Conservation (phyloP, 1,284 basidiomycete genomes). For the Rhodotorula sp. region DNA sequence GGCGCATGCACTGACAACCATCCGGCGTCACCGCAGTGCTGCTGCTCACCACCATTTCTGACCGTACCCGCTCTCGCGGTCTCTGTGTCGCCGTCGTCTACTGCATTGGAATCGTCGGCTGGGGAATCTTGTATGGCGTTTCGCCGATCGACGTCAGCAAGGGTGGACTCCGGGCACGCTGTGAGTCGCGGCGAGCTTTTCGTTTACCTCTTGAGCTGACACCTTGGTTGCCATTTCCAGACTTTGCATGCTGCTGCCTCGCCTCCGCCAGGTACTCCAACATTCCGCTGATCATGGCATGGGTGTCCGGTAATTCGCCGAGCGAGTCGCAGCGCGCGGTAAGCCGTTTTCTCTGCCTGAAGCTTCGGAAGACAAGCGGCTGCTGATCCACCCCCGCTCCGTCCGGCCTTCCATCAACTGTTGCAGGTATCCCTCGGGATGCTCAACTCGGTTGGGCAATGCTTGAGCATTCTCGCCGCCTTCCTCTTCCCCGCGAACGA, state of each 20-base stretch:
- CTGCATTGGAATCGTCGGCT: constrained; percentile 51
- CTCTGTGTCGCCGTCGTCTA: constrained; percentile 50
- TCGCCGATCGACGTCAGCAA: constrained; percentile 43
- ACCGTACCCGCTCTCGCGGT: constrained; percentile 70
- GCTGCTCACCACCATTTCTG: constrained; percentile 65
- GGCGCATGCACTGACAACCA: constrained; percentile 42
- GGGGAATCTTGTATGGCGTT: constrained; percentile 50
- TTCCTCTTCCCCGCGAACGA: constrained; percentile 53
- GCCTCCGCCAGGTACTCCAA: constrained; percentile 3
- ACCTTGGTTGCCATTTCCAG: neutral
- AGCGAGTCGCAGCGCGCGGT: constrained; percentile 26
- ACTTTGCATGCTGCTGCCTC: constrained; percentile 46
- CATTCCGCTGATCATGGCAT: constrained; percentile 3
- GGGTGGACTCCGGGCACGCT: constrained; percentile 47
- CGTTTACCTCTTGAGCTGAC: neutral
- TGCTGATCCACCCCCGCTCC: neutral
- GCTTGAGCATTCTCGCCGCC: constrained; percentile 52
- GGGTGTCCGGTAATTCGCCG: neutral
- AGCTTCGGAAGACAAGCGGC: neutral
- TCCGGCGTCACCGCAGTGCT: constrained; percentile 52
- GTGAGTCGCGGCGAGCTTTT: neutral
- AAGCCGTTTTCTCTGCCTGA: neutral
- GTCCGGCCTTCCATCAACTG: neutral
- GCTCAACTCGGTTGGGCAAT: constrained; percentile 52
- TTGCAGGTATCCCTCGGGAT: constrained; percentile 49